Percentiles rank a stretch among this genome's conserved stretches.
phyloP scores from a whole-genome alignment of 306 rosid species.

The Datisca glomerata region DNA sequence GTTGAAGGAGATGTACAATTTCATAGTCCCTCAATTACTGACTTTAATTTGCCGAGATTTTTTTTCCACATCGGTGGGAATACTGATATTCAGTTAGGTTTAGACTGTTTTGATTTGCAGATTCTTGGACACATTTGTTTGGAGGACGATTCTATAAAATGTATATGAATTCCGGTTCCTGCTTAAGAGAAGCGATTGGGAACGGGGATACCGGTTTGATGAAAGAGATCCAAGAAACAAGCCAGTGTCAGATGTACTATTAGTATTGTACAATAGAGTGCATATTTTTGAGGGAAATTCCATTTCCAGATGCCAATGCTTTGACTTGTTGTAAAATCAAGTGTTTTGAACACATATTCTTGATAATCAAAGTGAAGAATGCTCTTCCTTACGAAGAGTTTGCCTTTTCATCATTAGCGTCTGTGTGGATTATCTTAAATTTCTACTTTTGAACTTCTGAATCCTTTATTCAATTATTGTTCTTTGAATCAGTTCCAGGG shows the following conservation, averaged over 20 bases:
- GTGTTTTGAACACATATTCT: constrained; percentile 4
- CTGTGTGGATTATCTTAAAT: too few species aligned
- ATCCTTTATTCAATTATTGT: too few species aligned
- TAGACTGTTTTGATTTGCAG: constrained; percentile 6
- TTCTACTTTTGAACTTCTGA: too few species aligned
- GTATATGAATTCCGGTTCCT: constrained; percentile 7
- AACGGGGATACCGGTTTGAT: constrained; percentile 5
- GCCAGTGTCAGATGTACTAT: not conserved
- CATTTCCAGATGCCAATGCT: constrained; percentile 1
- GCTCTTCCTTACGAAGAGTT: constrained; percentile 6
- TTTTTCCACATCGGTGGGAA: constrained; percentile 2
- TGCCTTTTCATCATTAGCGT: too few species aligned
- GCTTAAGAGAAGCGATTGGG: constrained; percentile 6
- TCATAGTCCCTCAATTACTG: not conserved
- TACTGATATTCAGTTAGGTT: constrained; percentile 4
- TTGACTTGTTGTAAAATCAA: constrained; percentile 8
- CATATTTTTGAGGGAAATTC: not conserved
- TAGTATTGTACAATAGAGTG: constrained; percentile 11
- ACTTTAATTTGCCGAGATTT: constrained; percentile 4
- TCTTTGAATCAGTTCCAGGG: too few species aligned
- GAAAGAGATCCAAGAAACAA: constrained; percentile 7
- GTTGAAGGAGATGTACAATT: not conserved
- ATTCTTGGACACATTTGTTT: constrained; percentile 3
- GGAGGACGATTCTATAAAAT: constrained; percentile 5
- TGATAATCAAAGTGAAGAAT: constrained; percentile 5